phyloP scores from a whole-genome alignment of 805 yeast genomes.

The Lipomyces oligophaga region DNA sequence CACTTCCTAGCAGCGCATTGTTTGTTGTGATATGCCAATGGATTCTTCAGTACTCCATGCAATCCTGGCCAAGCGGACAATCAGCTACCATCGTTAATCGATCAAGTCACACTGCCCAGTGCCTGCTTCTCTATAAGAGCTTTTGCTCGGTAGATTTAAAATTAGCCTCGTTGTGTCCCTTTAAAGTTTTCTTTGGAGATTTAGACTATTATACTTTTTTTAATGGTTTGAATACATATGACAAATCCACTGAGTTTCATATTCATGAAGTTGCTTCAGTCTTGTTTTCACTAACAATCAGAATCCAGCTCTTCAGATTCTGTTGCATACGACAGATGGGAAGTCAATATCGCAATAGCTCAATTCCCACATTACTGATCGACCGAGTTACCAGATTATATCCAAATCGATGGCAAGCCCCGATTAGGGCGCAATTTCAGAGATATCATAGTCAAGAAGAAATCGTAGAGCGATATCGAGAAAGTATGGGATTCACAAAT shows the following conservation, averaged over 20 bases:
- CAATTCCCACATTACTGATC: conserved; percentile 6
- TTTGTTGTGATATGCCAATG: background rate
- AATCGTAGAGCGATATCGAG: background rate
- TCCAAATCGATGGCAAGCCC: conserved; percentile 7
- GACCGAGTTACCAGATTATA: conserved; percentile 9
- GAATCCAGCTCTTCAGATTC: conserved; percentile 12
- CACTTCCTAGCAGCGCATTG: background rate
- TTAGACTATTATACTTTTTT: conserved; percentile 2
- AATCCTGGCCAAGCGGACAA: background rate
- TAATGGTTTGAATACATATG: background rate
- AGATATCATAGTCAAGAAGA: background rate
- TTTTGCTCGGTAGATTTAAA: too few species aligned
- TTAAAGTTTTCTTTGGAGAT: conserved; percentile 3
- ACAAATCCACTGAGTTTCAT: conserved; percentile 3
- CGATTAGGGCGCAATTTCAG: conserved; percentile 8
- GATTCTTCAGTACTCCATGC: background rate
- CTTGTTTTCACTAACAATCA: conserved; percentile 5
- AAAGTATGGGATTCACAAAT: background rate
- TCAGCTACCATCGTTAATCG: background rate
- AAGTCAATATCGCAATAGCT: conserved; percentile 2
- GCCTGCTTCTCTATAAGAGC: background rate
- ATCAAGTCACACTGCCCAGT: background rate
- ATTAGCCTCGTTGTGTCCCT: conserved; percentile 5
- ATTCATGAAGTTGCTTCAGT: conserved; percentile 9
- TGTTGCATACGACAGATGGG: conserved; percentile 10